These are phyloP conservation scores for Apiotrichum akiyoshidainum DNA, from an alignment of 1,284 basidiomycete genomes.

Conservation along the genomic window DNA sequence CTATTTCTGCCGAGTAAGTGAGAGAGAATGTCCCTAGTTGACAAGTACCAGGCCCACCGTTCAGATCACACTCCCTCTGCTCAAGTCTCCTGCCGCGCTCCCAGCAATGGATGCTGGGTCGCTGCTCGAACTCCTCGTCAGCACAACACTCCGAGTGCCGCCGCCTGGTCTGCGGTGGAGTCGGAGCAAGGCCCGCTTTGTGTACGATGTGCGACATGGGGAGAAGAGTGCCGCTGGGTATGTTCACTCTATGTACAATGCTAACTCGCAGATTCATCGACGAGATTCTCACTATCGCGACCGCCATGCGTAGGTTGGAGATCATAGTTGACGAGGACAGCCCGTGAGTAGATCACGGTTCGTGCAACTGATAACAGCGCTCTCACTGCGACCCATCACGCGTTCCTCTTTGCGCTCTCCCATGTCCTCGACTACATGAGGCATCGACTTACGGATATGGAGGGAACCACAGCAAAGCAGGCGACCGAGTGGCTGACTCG, in stretches of 20 bases:
- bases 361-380: conserved; percentile 23
- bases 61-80: conserved; percentile 18
- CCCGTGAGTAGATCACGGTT: conserved; percentile 23
- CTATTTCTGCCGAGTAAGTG: conserved; percentile 29
- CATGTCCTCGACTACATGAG: conserved; percentile 40
- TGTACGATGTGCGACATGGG: conserved; percentile 22
- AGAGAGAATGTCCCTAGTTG: background rate
- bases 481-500: conserved; percentile 28
- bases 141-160: conserved; percentile 30
- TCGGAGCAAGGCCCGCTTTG: conserved; percentile 21
- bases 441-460: conserved; percentile 23
- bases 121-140: conserved; percentile 31
- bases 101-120: conserved; percentile 18
- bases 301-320: conserved; percentile 37
- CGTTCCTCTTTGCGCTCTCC: conserved; percentile 38
- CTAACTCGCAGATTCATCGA: conserved; percentile 9
- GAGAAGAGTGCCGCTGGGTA: conserved; percentile 24
- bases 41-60: conserved; percentile 20
- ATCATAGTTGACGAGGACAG: conserved; percentile 35
- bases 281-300: conserved; percentile 29
- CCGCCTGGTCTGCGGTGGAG: conserved; percentile 29
- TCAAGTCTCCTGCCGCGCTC: conserved; percentile 8
- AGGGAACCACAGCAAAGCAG: conserved; percentile 4
- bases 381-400: conserved; percentile 45
- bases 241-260: background rate